Conservation (phyloP, 345 rosid species). For the Euphorbia peplus region DNA sequence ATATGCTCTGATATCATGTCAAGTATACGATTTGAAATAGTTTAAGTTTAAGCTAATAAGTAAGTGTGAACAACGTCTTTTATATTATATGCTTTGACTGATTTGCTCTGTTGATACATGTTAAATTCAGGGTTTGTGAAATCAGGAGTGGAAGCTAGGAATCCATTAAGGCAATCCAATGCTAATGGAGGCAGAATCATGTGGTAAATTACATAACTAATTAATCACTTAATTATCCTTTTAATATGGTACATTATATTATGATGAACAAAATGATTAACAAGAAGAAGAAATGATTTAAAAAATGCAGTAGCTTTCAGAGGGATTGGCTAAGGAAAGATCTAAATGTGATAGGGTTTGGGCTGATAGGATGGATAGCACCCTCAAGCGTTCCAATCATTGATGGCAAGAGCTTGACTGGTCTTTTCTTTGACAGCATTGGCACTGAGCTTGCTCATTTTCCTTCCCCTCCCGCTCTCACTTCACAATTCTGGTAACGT, state of each 20-base stretch:
- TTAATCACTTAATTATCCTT: not conserved
- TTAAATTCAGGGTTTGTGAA: conserved; percentile 69
- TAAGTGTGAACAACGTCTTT: too few relatives aligned
- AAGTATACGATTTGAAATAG: too few relatives aligned
- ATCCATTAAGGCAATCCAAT: conserved; percentile 45
- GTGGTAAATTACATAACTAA: too few relatives aligned
- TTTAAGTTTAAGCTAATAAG: too few relatives aligned
- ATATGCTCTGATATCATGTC: too few relatives aligned
- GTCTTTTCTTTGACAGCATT: conserved; percentile 91
- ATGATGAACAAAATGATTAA: too few relatives aligned
- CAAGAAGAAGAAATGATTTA: too few relatives aligned
- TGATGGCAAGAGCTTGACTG: conserved; percentile 78
- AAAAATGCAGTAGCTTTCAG: conserved; percentile 47
- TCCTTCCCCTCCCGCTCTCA: conserved; percentile 64
- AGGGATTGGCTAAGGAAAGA: conserved; percentile 83
- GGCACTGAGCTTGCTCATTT: conserved; percentile 92
- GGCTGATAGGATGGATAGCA: conserved; percentile 85
- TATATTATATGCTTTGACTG: too few relatives aligned
- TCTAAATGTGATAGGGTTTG: conserved; percentile 78
- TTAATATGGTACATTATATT: too few relatives aligned
- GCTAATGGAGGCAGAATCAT: conserved; percentile 60
- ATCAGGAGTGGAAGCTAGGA: conserved; percentile 49
- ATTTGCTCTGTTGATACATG: too few relatives aligned
- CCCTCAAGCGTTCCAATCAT: conserved; percentile 90
- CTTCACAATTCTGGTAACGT: conserved; percentile 19